Evolutionary conservation across 2,329 filamentous ascomycete species (phyloP), one percentile per base, ranked within the genome.

Genomic region (Mycocentrospora acerina): DNA sequence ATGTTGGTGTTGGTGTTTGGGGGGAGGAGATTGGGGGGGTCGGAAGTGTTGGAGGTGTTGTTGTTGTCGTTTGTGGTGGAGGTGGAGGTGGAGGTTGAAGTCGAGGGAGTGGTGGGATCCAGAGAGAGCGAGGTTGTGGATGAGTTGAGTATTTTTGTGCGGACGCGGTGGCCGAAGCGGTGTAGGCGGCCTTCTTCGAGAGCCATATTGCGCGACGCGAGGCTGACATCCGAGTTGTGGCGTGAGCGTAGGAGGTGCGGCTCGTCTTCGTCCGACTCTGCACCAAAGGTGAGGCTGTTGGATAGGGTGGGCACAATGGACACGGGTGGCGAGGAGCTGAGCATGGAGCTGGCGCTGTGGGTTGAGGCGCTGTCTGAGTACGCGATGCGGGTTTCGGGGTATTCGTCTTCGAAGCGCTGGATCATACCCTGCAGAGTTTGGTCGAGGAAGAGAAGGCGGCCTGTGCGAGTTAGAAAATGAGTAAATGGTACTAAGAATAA

Each of bases 391-490:
- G 88, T 94, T 61, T 97, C 91, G 0, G 93, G 93, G 57, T 90
- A 97, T 67, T 97, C 91, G 62, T 95, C 87, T 66, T 97, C 93
- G 62, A 97, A 98, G 18, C 93, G 86, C 62, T 88, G 84, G 59
- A 97, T 97, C 71, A 97, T 96, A 51, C 86, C 85, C 57, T 90
- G 79, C 8, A 98, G 76, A 0, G 93, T 97, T 44, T 86, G 77
- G 57, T 96, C 90, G 19, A 98, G 79, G 78, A 95, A 95, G 29
- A 85, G 75, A 14, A 97, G 79, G 32, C 86, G 85, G 24, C 82
- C 83, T 87, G 44, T 13, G 10, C 8, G 6, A 14, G 29, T 32
- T 65, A 56, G 66, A 51, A 32, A 26, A 26, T 19, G 11, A 15
- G 16, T 7, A 37, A 15, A 5, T 13, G 13, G 7, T 13, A 7